Base-by-base conservation (phyloP, 805 yeast genomes). In the Isabelozyma pseudorhagii region DNA sequence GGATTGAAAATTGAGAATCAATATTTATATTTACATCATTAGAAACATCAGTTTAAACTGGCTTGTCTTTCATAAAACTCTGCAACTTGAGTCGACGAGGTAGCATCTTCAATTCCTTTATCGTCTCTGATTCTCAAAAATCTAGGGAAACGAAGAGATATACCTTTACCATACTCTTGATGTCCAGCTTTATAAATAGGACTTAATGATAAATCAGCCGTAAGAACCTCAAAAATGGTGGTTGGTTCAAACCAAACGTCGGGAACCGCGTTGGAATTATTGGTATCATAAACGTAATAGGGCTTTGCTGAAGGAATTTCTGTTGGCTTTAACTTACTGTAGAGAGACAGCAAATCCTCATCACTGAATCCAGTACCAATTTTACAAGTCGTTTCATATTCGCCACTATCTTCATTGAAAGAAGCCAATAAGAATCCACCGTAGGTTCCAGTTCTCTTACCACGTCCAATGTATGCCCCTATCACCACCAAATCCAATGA, bases 301-400 rank as follows among this genome's bases (percentile, higher is more conserved):
- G 87, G 75, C 56, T 83, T 86, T 2, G 96, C 87, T n/a, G 64
- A 71, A 0, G 70, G 61, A 11, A 82, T 78, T 47, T 83, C 94
- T 0, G 90, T 82, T 3, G 89, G 85, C 40, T 84, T 81, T 50
- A 94, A 75, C 45, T 74, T 74, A 25, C 77, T 79, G 58, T 84
- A 75, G 31, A 94, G 65, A 27, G 68, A 69, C 36, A 81, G 82
- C 50, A 94, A 75, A 60, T 84, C 79, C 55, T 72, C 97, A 56
- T 94, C 99, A 40, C 91, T 82, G 62, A 94, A 94, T 0, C 99
- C 99, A 0, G 99, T 94, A 44, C 99, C 99, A 48, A 96, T 92
- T 66, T 94, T 94, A 72, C 99, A 94, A 40, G 96, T 86, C 0
- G 97, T 88, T 67, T 94, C 98, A 64, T 81, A 90, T 60, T 92